Conservation (phyloP, 2,329 filamentous ascomycete genomes). For the Scleromitrula shiraiana region DNA sequence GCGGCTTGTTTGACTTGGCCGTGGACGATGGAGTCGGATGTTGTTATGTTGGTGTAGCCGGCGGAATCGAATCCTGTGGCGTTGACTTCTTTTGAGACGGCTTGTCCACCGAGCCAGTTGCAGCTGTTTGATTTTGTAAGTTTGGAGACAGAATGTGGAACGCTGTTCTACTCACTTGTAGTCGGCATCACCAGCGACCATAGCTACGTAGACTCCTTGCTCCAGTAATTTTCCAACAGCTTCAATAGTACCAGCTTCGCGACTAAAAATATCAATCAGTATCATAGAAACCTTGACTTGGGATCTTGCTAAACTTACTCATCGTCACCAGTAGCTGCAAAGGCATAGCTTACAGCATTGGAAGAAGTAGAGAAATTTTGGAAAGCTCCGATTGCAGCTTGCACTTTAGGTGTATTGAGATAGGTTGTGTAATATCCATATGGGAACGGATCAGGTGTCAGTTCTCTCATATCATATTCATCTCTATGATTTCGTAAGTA, state of each 20-base stretch:
- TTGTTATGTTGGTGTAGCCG: conserved; percentile 62
- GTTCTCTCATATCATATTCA: conserved; percentile 52
- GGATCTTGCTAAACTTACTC: neutral
- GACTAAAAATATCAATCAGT: conserved; percentile 21
- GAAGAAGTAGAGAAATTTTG: conserved; percentile 47
- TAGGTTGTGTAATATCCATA: conserved; percentile 47
- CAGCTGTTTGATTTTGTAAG: conserved; percentile 50
- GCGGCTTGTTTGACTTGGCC: conserved; percentile 68
- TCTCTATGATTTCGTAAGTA: conserved; percentile 31
- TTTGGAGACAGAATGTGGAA: conserved; percentile 31
- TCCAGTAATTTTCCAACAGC: conserved; percentile 50
- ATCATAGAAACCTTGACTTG: neutral
- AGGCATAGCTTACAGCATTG: conserved; percentile 37
- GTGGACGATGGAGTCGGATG: conserved; percentile 55
- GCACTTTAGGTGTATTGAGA: conserved; percentile 46
- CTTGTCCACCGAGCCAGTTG: conserved; percentile 65
- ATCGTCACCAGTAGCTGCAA: conserved; percentile 42
- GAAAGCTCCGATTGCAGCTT: conserved; percentile 50
- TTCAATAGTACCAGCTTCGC: conserved; percentile 39
- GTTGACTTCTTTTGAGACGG: conserved; percentile 52
- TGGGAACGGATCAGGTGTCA: conserved; percentile 49
- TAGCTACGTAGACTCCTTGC: conserved; percentile 57
- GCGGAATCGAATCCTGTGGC: conserved; percentile 44
- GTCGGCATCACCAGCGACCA: conserved; percentile 50
- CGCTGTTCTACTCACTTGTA: conserved; percentile 36